Percentiles rank a stretch among this genome's conserved stretches.
These are phyloP conservation scores for Globisporangium middletonii DNA, from an alignment of 352 stramenopile genomes.

Conservation along the genomic window DNA sequence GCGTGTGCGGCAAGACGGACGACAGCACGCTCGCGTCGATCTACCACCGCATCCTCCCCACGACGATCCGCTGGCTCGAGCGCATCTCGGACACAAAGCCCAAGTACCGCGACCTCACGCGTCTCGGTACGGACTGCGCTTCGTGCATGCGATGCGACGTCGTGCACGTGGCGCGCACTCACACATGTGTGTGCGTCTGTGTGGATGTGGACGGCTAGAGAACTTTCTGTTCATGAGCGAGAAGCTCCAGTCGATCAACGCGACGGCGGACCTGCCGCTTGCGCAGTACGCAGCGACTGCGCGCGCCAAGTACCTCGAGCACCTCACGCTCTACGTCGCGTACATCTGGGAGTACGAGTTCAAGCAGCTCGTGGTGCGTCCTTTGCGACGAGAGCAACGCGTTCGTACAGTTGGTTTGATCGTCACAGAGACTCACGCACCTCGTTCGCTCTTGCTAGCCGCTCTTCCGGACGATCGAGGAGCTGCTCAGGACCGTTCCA, in stretches of 20 bases:
- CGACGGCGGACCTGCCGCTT: slow-evolving; percentile 35
- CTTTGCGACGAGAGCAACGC: background rate
- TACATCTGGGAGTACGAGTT: slow-evolving; percentile 72
- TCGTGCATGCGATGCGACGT: slow-evolving; percentile 1
- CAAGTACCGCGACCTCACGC: slow-evolving; percentile 59
- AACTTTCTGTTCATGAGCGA: slow-evolving; percentile 69
- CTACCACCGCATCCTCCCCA: slow-evolving; percentile 56
- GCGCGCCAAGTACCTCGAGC: slow-evolving; percentile 33
- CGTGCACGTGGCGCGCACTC: too few relatives aligned
- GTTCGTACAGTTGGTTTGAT: too few relatives aligned
- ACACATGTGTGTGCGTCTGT: too few relatives aligned
- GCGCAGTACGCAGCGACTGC: slow-evolving; percentile 45
- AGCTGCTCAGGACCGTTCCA: slow-evolving; percentile 46
- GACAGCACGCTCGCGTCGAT: slow-evolving; percentile 54
- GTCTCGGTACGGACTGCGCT: slow-evolving; percentile 31
- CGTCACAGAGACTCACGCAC: background rate
- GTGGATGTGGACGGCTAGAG: slow-evolving; percentile 19
- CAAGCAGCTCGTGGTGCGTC: slow-evolving; percentile 42
- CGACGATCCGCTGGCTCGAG: slow-evolving; percentile 66
- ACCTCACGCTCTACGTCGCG: slow-evolving; percentile 37
- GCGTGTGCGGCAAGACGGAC: slow-evolving; percentile 46
- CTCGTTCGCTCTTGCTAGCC: slow-evolving; percentile 16
- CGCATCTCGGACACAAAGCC: slow-evolving; percentile 55
- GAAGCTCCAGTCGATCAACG: slow-evolving; percentile 39
- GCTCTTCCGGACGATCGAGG: slow-evolving; percentile 47